Percentiles rank a stretch among this genome's conserved stretches.
Conservation (phyloP, 495 filamentous ascomycete species). For the Penicillium paradoxum region DNA sequence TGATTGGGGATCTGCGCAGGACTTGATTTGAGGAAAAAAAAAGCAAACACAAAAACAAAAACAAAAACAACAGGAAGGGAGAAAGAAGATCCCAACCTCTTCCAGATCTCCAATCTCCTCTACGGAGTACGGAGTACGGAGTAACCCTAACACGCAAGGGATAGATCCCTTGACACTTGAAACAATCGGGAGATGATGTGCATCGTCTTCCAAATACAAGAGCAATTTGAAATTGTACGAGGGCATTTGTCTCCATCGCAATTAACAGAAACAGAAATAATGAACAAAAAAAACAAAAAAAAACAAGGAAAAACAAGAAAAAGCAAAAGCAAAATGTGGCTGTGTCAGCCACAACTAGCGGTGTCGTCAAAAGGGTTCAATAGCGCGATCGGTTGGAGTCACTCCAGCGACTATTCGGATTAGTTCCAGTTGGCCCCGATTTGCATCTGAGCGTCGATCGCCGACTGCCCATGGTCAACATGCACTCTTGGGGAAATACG, state of each 20-base stretch:
- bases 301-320: not conserved
- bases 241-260: no score
- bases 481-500: not conserved
- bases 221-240: no score
- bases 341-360: not conserved
- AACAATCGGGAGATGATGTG: no score
- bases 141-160: no score
- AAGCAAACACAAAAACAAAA: not conserved
- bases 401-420: not conserved
- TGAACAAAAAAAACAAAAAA: not conserved
- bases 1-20: no score
- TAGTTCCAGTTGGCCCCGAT: not conserved
- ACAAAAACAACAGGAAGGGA: not conserved
- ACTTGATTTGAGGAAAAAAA: no score
- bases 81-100: not conserved
- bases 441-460: not conserved
- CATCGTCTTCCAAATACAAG: no score
- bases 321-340: not conserved
- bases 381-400: constrained; percentile 3
- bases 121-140: no score
- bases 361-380: not conserved
- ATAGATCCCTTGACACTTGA: no score
- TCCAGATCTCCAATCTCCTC: no score
- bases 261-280: no score
- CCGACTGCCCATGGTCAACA: not conserved